Conservation (phyloP, 148 eudicot species). For the Heliamphora exappendiculata region DNA sequence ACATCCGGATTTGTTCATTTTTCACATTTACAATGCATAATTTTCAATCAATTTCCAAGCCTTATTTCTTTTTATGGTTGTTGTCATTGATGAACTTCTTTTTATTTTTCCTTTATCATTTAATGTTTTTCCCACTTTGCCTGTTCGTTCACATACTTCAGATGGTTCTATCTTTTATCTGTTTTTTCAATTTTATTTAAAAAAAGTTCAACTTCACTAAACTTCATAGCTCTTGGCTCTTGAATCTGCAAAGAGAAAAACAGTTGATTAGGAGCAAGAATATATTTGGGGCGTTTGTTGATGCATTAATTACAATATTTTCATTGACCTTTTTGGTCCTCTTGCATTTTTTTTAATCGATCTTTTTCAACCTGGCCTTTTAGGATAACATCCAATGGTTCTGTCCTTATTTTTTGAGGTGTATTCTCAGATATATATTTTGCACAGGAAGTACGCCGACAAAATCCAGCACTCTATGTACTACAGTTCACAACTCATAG, state of each 20-base stretch:
- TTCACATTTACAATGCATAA: background rate
- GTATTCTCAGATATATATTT: too few species aligned
- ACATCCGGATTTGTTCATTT: background rate
- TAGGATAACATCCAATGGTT: background rate
- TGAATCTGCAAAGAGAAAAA: background rate
- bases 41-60: background rate
- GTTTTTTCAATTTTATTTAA: too few species aligned
- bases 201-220: too few species aligned
- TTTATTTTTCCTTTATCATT: too few species aligned
- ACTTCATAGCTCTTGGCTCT: background rate
- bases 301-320: background rate
- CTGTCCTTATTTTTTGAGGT: background rate
- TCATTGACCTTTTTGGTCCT: background rate
- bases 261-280: background rate
- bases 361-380: too few species aligned
- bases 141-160: too few species aligned
- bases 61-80: too few species aligned
- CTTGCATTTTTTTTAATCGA: background rate
- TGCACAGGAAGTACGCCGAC: constrained; percentile 32
- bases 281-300: background rate
- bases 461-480: constrained; percentile 24
- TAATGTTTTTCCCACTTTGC: too few species aligned
- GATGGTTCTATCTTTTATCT: too few species aligned
- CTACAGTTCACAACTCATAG: constrained; percentile 16
- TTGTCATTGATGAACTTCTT: too few species aligned